Evolutionary conservation across 2,329 filamentous ascomycete species (phyloP).

Genomic region (Colletotrichum cordylinicola): DNA sequence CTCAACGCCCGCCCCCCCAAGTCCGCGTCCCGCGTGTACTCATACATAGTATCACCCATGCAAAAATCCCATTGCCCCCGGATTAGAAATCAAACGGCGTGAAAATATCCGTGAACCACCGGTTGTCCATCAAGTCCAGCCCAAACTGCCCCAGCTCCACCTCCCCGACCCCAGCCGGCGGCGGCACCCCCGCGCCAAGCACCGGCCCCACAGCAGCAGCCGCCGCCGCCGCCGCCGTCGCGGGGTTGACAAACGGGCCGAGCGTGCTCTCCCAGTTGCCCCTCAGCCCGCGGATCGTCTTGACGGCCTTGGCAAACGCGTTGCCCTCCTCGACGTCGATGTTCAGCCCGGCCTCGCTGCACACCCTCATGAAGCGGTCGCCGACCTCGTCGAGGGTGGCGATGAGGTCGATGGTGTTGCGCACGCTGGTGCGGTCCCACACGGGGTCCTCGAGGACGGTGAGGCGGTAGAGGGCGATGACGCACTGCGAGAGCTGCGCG

Average conservation of each 20-base stretch:
- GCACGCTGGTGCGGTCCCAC: slow-evolving; percentile 41
- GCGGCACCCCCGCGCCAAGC: not conserved
- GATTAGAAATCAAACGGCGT: slow-evolving; percentile 19
- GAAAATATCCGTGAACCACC: slow-evolving; percentile 17
- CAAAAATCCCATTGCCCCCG: not conserved
- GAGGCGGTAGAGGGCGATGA: slow-evolving; percentile 37
- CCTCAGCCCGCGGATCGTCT: slow-evolving; percentile 39
- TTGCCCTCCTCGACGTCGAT: slow-evolving; percentile 31
- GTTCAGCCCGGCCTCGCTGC: not conserved
- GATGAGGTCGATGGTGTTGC: slow-evolving; percentile 37
- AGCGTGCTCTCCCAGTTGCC: slow-evolving; percentile 41
- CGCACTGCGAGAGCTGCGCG: slow-evolving; percentile 37
- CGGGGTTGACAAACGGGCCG: slow-evolving; percentile 8
- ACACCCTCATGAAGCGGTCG: slow-evolving; percentile 1
- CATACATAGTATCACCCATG: not conserved
- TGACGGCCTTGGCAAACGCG: slow-evolving; percentile 37
- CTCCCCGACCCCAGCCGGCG: not conserved
- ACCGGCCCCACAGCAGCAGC: not conserved
- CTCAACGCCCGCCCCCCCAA: not conserved
- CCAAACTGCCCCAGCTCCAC: slow-evolving; percentile 12
- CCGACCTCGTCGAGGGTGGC: slow-evolving; percentile 30
- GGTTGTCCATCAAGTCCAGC: slow-evolving; percentile 12
- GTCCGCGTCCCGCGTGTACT: not conserved
- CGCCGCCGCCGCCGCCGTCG: not conserved
- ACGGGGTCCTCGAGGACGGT: slow-evolving; percentile 39